Evolutionary conservation across 345 rosid species (phyloP).

Genomic region (Brassica nigra): DNA sequence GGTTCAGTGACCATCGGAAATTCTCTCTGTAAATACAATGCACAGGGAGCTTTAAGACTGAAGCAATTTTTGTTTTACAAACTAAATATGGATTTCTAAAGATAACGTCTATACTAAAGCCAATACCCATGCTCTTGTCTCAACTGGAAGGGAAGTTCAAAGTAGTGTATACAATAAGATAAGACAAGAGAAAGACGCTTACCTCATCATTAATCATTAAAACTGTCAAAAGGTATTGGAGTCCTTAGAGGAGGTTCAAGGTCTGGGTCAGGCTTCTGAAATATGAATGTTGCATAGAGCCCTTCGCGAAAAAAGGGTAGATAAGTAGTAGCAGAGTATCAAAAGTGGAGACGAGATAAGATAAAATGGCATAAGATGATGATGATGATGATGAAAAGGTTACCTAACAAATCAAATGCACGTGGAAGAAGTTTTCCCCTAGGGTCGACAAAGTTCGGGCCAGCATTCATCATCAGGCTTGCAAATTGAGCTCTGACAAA

Average conservation of each 20-base stretch:
- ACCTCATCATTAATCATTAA: conserved; percentile 67
- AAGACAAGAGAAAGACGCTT: conserved; percentile 43
- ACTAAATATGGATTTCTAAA: conserved; percentile 4
- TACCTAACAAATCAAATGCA: conserved; percentile 79
- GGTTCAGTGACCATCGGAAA: conserved; percentile 59
- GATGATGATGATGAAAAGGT: not conserved
- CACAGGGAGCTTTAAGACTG: not conserved
- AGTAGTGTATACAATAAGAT: not conserved
- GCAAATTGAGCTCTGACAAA: conserved; percentile 61
- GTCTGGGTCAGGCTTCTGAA: conserved; percentile 96
- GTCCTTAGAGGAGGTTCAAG: conserved; percentile 75
- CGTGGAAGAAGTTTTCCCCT: conserved; percentile 94
- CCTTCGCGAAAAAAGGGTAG: conserved; percentile 47
- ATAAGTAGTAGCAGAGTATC: conserved; percentile 10
- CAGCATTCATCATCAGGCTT: conserved; percentile 72
- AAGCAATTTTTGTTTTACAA: conserved; percentile 10
- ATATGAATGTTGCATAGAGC: conserved; percentile 80
- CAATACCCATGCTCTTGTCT: not conserved
- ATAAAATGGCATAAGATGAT: conserved; percentile 20
- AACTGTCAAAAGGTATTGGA: conserved; percentile 60
- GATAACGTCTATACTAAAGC: not conserved
- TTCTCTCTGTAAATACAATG: conserved; percentile 54
- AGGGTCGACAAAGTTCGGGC: conserved; percentile 74
- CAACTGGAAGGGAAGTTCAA: not conserved
- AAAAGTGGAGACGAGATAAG: conserved; percentile 11